A percentile compares a stretch with the other conserved stretches of the same genome.
These are phyloP conservation scores for Salvia hispanica DNA, from an alignment of 257 asterid species.

Conservation along the genomic window DNA sequence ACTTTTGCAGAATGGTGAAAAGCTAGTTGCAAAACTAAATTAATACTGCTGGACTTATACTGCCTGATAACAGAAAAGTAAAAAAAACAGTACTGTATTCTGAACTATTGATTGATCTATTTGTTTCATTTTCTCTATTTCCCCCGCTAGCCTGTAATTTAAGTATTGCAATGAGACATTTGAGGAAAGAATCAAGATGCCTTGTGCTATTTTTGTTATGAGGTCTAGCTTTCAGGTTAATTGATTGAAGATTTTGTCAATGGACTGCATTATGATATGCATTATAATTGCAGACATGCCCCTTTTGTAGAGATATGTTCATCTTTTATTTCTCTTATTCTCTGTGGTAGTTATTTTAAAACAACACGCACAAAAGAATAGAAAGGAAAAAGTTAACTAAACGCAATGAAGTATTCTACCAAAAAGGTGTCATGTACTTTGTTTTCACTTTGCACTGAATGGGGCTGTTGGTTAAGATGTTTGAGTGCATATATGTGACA, in stretches of 20 bases:
- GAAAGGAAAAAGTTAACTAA: not conserved
- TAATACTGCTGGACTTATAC: not conserved
- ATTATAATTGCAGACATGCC: not conserved
- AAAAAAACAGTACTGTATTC: not conserved
- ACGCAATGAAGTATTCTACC: not conserved
- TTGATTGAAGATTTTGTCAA: not conserved
- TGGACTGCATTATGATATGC: not conserved
- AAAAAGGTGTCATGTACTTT: not conserved
- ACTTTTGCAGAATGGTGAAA: slow-evolving; percentile 11
- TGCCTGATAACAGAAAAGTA: not conserved
- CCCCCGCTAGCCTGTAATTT: not conserved
- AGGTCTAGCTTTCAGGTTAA: slow-evolving; percentile 3
- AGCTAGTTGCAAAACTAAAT: not conserved
- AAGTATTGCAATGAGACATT: slow-evolving; percentile 2
- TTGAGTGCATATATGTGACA: not conserved
- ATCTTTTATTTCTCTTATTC: not conserved
- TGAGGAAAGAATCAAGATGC: not conserved
- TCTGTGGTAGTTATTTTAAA: not conserved
- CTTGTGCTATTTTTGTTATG: not conserved
- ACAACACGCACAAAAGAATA: too few species aligned
- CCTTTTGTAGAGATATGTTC: not conserved
- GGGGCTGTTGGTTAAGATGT: slow-evolving; percentile 18
- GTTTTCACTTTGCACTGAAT: slow-evolving; percentile 1
- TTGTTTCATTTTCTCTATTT: not conserved
- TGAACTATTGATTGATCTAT: not conserved